A percentile compares a stretch with the other conserved stretches of the same genome.
Evolutionary conservation across 148 eudicot species (phyloP).

Genomic region (Vaccinium macrocarpon): DNA sequence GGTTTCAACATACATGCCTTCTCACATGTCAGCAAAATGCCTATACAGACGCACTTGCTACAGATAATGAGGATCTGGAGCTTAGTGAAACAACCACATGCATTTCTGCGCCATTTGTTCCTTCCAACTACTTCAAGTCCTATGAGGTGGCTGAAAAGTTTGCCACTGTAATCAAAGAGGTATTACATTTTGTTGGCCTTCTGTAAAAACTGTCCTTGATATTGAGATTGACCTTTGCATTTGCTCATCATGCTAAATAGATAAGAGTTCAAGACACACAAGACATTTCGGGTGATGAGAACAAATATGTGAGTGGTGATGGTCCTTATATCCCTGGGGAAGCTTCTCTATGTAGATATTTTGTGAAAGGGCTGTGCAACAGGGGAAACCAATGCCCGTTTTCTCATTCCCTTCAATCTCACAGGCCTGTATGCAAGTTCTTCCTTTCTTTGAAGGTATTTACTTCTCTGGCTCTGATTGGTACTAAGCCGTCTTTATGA

Average conservation of each 20-base stretch:
- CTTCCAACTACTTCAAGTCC: conserved; percentile 39
- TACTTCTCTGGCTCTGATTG: conserved; percentile 9
- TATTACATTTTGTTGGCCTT: conserved; percentile 23
- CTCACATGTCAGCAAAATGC: conserved; percentile 35
- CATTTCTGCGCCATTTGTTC: conserved; percentile 62
- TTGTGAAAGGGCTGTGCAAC: conserved; percentile 65
- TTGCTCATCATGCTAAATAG: conserved; percentile 35
- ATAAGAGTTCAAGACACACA: conserved; percentile 50
- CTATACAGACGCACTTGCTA: conserved; percentile 29
- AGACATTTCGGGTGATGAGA: conserved; percentile 33
- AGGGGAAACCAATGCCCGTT: conserved; percentile 65
- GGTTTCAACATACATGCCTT: conserved; percentile 57
- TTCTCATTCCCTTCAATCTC: conserved; percentile 72
- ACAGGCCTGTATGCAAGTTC: conserved; percentile 66
- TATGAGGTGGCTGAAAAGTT: conserved; percentile 56
- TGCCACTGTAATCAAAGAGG: conserved; percentile 71
- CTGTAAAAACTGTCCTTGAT: conserved; percentile 9
- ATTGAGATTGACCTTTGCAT: conserved; percentile 12
- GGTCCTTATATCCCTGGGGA: conserved; percentile 29
- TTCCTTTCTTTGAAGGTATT: conserved; percentile 75
- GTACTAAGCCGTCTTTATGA: background rate
- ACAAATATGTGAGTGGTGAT: conserved; percentile 17
- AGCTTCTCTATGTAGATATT: conserved; percentile 62
- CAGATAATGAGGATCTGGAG: conserved; percentile 35
- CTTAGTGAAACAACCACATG: conserved; percentile 44